phyloP scores from a whole-genome alignment of 2,329 filamentous ascomycete genomes.

The Sclerotinia subarctica region DNA sequence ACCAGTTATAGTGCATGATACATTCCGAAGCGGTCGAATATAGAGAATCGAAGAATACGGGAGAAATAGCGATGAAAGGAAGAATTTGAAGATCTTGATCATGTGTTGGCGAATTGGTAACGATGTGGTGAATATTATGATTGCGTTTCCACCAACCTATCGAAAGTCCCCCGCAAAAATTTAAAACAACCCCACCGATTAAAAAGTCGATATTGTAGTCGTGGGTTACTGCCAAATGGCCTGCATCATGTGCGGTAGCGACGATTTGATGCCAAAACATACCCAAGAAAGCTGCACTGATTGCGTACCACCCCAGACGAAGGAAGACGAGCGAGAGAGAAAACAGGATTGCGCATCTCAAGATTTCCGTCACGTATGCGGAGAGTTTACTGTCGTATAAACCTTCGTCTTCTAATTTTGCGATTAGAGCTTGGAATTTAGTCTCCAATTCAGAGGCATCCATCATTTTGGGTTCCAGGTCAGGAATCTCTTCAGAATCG shows the following conservation, averaged over 20 bases:
- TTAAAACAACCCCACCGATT: conserved; percentile 86
- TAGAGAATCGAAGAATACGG: conserved; percentile 71
- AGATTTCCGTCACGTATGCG: conserved; percentile 71
- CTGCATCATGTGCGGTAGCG: conserved; percentile 91
- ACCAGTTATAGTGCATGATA: conserved; percentile 72
- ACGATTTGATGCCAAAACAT: conserved; percentile 91
- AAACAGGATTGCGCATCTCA: conserved; percentile 71
- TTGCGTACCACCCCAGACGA: conserved; percentile 60
- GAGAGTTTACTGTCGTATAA: conserved; percentile 83
- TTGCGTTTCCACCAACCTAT: conserved; percentile 96
- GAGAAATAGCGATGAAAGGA: conserved; percentile 83
- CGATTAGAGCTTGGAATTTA: conserved; percentile 11
- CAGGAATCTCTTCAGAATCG: conserved; percentile 38
- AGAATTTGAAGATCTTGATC: conserved; percentile 93
- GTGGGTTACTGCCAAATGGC: conserved; percentile 97
- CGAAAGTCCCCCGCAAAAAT: conserved; percentile 87
- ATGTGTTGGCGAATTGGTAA: conserved; percentile 92
- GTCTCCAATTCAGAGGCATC: background rate
- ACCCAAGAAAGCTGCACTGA: conserved; percentile 73
- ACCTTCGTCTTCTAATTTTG: conserved; percentile 50
- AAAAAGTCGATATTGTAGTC: conserved; percentile 76
- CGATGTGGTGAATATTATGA: conserved; percentile 95
- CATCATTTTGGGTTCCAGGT: background rate
- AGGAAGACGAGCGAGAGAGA: conserved; percentile 59
- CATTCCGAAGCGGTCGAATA: conserved; percentile 80